Evolutionary conservation across 139 green algal genomes (phyloP).

Genomic region (Pleodorina starrii): DNA sequence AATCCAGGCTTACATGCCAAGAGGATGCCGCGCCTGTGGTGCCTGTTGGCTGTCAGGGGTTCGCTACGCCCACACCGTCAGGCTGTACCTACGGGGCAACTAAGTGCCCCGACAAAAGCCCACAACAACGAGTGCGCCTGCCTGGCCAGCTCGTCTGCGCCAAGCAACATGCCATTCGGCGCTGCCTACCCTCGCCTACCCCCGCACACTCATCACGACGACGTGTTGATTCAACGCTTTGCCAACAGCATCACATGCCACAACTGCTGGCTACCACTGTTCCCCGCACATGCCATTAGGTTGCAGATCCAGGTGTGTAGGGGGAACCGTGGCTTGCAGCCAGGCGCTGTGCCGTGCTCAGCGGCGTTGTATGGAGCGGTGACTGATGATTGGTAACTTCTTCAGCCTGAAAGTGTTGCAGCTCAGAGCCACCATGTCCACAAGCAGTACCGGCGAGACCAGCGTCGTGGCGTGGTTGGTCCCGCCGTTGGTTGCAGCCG

Average conservation of each 20-base stretch:
- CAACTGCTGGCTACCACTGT: constrained; percentile 5
- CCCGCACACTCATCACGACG: background rate
- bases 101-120: background rate
- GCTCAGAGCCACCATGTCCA: background rate
- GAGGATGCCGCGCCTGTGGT: background rate
- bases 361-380: too few species aligned
- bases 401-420: background rate
- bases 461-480: background rate
- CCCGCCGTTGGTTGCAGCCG: too few species aligned
- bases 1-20: background rate
- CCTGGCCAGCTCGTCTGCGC: background rate
- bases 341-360: too few species aligned
- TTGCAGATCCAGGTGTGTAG: constrained; percentile 15
- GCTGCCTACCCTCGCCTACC: constrained; percentile 10
- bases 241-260: constrained; percentile 12
- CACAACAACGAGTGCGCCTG: constrained; percentile 17
- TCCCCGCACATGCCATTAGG: background rate
- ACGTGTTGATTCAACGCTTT: constrained; percentile 15
- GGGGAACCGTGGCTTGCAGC: too few species aligned
- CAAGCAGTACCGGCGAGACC: background rate
- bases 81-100: background rate
- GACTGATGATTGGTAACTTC: background rate
- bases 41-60: background rate
- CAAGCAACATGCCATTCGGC: constrained; percentile 6
- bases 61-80: background rate